Evolutionary conservation across 176 grass and related monocot genomes (phyloP).

Genomic region (Oryza brachyantha): DNA sequence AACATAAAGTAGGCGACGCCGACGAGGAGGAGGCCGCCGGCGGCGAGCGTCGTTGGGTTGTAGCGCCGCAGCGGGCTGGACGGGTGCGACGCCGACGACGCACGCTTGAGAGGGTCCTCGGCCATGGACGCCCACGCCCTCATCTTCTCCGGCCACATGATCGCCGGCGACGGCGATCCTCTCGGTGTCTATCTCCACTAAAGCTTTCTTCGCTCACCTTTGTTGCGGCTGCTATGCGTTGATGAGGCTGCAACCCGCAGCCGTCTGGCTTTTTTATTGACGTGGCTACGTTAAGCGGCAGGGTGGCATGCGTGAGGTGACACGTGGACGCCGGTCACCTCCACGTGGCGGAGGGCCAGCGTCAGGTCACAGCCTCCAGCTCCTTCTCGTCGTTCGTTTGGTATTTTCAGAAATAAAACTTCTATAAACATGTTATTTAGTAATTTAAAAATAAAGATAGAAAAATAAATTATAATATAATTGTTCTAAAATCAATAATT

Average conservation of each 20-base stretch:
- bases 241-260: background rate
- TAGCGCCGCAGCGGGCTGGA: slow-evolving; percentile 37
- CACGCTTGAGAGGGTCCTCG: slow-evolving; percentile 38
- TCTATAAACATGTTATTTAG: background rate
- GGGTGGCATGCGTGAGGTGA: background rate
- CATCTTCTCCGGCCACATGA: slow-evolving; percentile 44
- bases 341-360: background rate
- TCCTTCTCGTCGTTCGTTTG: background rate
- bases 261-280: slow-evolving; percentile 15
- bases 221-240: background rate
- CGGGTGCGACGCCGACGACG: background rate
- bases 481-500: too few relatives aligned
- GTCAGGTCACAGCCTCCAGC: background rate
- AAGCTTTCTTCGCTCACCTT: background rate
- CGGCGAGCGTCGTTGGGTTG: slow-evolving; percentile 49
- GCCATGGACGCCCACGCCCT: slow-evolving; percentile 36
- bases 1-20: slow-evolving; percentile 51
- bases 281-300: slow-evolving; percentile 26
- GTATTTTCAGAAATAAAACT: background rate
- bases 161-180: background rate
- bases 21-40: slow-evolving; percentile 43
- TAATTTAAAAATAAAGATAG: too few relatives aligned
- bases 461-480: too few relatives aligned
- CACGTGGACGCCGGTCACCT: background rate
- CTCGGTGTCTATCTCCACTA: background rate